These are phyloP conservation scores for Geotrichum australiense DNA, from an alignment of 1,139 yeast species.

Conservation along the genomic window DNA sequence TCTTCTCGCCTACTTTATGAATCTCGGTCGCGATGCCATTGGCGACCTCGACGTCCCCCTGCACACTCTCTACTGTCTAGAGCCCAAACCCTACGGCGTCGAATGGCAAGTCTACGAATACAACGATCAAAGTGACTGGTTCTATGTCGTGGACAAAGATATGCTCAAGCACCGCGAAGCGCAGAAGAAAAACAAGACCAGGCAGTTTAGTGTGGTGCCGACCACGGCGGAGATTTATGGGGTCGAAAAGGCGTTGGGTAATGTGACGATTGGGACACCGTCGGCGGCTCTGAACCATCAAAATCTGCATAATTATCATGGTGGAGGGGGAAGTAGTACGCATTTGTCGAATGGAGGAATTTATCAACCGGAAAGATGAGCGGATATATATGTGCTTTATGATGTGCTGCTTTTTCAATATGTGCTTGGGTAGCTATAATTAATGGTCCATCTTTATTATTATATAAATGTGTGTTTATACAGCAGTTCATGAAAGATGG, in stretches of 20 bases:
- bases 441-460: too few relatives aligned
- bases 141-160: conserved; percentile 50
- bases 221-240: conserved; percentile 9
- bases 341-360: neutral
- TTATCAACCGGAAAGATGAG: conserved; percentile 2
- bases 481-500: too few relatives aligned
- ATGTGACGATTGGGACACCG: neutral
- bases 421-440: too few relatives aligned
- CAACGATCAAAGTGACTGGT: conserved; percentile 72
- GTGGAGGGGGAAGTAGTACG: too few relatives aligned
- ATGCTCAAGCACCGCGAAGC: conserved; percentile 16
- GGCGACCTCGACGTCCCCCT: conserved; percentile 90
- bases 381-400: too few relatives aligned
- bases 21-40: conserved; percentile 71
- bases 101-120: conserved; percentile 86
- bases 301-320: too few relatives aligned
- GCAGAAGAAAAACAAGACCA: conserved; percentile 1
- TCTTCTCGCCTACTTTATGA: conserved; percentile 79
- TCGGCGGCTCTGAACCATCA: too few relatives aligned
- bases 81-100: conserved; percentile 92
- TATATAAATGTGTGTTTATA: too few relatives aligned
- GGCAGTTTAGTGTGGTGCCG: conserved; percentile 18
- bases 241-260: neutral
- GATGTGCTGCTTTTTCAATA: too few relatives aligned
- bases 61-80: conserved; percentile 82